A percentile compares a stretch with the other conserved stretches of the same genome.
These are phyloP conservation scores for Mycosarcoma mackinlayi DNA, from an alignment of 1,284 basidiomycete species.

Conservation along the genomic window DNA sequence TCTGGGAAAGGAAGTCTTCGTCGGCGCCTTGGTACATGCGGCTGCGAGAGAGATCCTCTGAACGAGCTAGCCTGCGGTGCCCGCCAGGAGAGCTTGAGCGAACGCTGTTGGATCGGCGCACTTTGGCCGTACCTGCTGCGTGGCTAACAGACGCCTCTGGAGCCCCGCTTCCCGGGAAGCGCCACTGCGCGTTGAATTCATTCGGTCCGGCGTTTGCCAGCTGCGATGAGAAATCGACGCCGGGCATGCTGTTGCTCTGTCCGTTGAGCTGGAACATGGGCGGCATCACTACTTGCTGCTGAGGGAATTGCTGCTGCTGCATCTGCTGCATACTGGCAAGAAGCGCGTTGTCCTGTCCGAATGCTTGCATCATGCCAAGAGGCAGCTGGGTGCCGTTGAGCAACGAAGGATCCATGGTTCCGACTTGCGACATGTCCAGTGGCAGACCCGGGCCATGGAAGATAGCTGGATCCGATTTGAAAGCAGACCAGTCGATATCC, in stretches of 20 bases:
- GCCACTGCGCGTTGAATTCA: slow-evolving; percentile 44
- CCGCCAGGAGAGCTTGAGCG: slow-evolving; percentile 27
- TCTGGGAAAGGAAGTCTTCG: slow-evolving; percentile 51
- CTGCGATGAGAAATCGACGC: slow-evolving; percentile 18
- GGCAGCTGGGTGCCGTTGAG: slow-evolving; percentile 16
- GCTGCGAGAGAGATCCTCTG: slow-evolving; percentile 55
- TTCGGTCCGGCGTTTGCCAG: slow-evolving; percentile 11
- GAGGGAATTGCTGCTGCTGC: slow-evolving; percentile 15
- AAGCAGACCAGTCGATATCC: slow-evolving; percentile 26
- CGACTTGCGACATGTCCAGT: slow-evolving; percentile 19
- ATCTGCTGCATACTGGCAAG: slow-evolving; percentile 26
- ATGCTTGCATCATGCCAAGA: slow-evolving; percentile 15
- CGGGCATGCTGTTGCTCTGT: slow-evolving; percentile 24
- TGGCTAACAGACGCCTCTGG: slow-evolving; percentile 7
- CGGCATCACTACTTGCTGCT: slow-evolving; percentile 30
- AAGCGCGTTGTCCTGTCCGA: slow-evolving; percentile 7
- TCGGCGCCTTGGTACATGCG: slow-evolving; percentile 43
- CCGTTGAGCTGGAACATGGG: slow-evolving; percentile 40
- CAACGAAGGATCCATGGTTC: slow-evolving; percentile 47
- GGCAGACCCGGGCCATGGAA: slow-evolving; percentile 9
- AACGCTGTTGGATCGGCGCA: slow-evolving; percentile 36
- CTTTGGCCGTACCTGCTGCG: slow-evolving; percentile 5
- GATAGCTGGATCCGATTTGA: slow-evolving; percentile 18
- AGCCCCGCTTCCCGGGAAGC: slow-evolving; percentile 26
- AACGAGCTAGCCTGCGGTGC: slow-evolving; percentile 51